Evolutionary conservation across 768 basidiomycete species (phyloP).

Genomic region (Kwoniella dejecticola): DNA sequence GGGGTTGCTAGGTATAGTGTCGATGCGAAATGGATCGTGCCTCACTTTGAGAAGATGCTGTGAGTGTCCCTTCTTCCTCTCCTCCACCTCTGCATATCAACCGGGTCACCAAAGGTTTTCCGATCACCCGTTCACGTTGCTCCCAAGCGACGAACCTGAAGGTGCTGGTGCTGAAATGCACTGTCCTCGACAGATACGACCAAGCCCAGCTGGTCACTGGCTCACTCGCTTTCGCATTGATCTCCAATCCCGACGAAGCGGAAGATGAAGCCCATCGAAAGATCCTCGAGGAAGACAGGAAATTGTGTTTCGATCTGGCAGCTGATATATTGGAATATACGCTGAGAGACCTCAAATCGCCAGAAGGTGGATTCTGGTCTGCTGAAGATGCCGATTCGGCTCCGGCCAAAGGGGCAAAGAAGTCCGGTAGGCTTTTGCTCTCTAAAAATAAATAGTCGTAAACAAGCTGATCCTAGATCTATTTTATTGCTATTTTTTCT

Average conservation of each 20-base stretch:
- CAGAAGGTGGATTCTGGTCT: conserved; percentile 56
- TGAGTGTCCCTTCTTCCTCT: too few species aligned
- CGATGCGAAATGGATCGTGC: conserved; percentile 58
- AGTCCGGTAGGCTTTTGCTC: conserved; percentile 29
- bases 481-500: background rate
- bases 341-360: conserved; percentile 53
- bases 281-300: conserved; percentile 12
- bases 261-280: background rate
- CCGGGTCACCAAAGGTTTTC: too few species aligned
- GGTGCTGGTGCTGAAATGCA: too few species aligned
- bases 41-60: conserved; percentile 59
- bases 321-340: conserved; percentile 56
- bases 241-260: conserved; percentile 25
- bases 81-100: too few species aligned
- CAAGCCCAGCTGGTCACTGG: conserved; percentile 55
- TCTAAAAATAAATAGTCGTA: too few species aligned
- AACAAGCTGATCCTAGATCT: background rate
- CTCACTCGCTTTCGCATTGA: conserved; percentile 36
- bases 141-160: too few species aligned
- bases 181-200: conserved; percentile 54
- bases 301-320: conserved; percentile 48
- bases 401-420: conserved; percentile 47
- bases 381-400: conserved; percentile 59
- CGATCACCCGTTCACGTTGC: too few species aligned
- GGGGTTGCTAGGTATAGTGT: conserved; percentile 59